Evolutionary conservation across 176 grass and related monocot species (phyloP).

Genomic region (Puccinellia tenuiflora): DNA sequence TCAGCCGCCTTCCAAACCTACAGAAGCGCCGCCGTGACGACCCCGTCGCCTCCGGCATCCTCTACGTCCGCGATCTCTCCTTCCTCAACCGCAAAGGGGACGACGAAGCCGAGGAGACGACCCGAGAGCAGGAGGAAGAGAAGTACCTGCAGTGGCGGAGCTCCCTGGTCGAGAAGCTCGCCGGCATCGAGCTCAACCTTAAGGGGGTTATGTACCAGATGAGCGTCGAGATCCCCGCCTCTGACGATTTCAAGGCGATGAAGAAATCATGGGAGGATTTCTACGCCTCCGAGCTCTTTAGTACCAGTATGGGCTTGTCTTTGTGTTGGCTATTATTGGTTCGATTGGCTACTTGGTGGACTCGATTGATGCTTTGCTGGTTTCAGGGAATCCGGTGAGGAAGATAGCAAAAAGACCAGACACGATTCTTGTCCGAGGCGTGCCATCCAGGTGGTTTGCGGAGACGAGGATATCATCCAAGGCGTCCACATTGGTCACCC

Average conservation of each 20-base stretch:
- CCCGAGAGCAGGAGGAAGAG: constrained; percentile 38
- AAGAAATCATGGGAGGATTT: constrained; percentile 91
- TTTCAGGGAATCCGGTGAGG: constrained; percentile 65
- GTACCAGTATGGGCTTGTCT: constrained; percentile 43
- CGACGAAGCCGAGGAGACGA: constrained; percentile 27
- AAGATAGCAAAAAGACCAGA: constrained; percentile 52
- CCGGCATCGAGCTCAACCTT: constrained; percentile 76
- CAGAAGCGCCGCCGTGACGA: constrained; percentile 84
- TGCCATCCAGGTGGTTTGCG: constrained; percentile 91
- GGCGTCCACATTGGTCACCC: constrained; percentile 75
- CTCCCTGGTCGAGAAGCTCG: constrained; percentile 56
- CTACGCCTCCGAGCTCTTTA: constrained; percentile 61
- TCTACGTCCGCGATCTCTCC: constrained; percentile 66
- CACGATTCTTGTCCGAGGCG: constrained; percentile 64
- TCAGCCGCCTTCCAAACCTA: constrained; percentile 54
- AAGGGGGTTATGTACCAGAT: constrained; percentile 85
- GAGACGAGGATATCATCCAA: constrained; percentile 82
- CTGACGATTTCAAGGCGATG: constrained; percentile 63
- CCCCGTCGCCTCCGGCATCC: constrained; percentile 66
- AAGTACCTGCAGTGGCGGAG: constrained; percentile 61
- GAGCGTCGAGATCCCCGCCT: constrained; percentile 53
- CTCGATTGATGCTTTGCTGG: constrained; percentile 12
- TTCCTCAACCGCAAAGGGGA: constrained; percentile 38
- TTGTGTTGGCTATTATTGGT: not conserved
- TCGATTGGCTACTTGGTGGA: constrained; percentile 13